Evolutionary conservation across 805 yeast genomes (phyloP).

Genomic region (Saccharomycopsis microspora): DNA sequence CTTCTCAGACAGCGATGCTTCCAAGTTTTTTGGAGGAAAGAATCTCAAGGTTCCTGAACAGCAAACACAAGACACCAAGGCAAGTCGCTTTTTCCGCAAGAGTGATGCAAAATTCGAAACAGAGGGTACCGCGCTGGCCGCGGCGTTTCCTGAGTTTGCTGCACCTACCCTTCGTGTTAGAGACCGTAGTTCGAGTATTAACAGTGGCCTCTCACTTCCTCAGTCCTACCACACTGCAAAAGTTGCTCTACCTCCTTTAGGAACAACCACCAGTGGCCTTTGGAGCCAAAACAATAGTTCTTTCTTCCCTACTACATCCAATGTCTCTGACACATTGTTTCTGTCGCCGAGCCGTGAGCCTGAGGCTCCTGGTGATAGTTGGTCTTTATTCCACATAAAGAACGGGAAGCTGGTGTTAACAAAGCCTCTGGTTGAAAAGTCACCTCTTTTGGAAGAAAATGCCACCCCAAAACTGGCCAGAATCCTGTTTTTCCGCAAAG

Average conservation of each 20-base stretch:
- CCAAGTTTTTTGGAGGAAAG: conserved; percentile 8
- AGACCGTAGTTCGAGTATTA: conserved; percentile 16
- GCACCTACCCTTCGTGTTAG: conserved; percentile 7
- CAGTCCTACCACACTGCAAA: conserved; percentile 16
- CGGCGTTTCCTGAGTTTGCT: background rate
- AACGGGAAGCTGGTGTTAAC: background rate
- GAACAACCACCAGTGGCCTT: background rate
- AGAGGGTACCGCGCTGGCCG: background rate
- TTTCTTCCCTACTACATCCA: conserved; percentile 3
- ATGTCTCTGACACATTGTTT: background rate
- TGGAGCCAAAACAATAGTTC: conserved; percentile 4
- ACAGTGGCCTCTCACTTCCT: conserved; percentile 12
- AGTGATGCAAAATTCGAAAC: background rate
- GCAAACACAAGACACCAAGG: background rate
- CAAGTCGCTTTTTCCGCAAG: conserved; percentile 7
- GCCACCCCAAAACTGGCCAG: background rate
- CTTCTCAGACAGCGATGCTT: background rate
- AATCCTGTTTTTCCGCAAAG: background rate
- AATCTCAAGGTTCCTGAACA: background rate
- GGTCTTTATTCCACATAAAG: background rate
- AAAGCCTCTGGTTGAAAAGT: background rate
- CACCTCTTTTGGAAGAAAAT: background rate
- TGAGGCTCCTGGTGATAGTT: background rate
- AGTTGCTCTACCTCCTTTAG: conserved; percentile 1
- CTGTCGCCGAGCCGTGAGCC: background rate